These are phyloP conservation scores for Penicillium sp. DNA, from an alignment of 2,329 filamentous ascomycete genomes.

Conservation along the genomic window DNA sequence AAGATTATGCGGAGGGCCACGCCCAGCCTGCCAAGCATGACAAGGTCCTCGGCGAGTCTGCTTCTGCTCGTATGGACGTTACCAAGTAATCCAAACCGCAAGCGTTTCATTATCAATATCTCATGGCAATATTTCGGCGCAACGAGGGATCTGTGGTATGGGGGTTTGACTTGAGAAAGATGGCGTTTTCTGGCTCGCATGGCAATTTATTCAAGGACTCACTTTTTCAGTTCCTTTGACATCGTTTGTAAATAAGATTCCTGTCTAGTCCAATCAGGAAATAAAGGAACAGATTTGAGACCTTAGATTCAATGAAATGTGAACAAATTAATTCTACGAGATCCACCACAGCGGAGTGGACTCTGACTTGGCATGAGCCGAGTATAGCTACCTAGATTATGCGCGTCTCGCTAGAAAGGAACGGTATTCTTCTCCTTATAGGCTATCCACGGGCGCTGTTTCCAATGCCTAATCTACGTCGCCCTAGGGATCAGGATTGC, in stretches of 20 bases:
- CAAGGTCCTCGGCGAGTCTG: slow-evolving; percentile 28
- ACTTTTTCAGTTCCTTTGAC: slow-evolving; percentile 18
- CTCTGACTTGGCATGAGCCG: neutral
- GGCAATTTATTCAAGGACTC: slow-evolving; percentile 19
- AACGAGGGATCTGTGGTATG: slow-evolving; percentile 23
- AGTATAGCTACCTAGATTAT: neutral
- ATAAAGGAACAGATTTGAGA: no score
- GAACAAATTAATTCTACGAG: slow-evolving; percentile 5
- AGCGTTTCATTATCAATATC: slow-evolving; percentile 1
- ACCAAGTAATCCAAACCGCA: slow-evolving; percentile 26
- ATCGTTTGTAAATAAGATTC: slow-evolving; percentile 24
- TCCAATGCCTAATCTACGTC: neutral
- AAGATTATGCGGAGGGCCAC: slow-evolving; percentile 16
- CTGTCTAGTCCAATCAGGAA: neutral
- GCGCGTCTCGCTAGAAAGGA: neutral
- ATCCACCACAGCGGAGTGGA: neutral
- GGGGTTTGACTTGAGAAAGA: slow-evolving; percentile 24
- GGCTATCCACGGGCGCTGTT: neutral
- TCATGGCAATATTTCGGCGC: slow-evolving; percentile 27
- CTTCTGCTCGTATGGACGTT: slow-evolving; percentile 39
- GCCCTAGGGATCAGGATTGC: neutral
- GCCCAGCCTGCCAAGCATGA: slow-evolving; percentile 38
- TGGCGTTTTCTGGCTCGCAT: slow-evolving; percentile 26
- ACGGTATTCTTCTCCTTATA: neutral
- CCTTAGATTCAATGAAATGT: slow-evolving; percentile 13